phyloP scores from a whole-genome alignment of 2,329 filamentous ascomycete genomes.

The Erysiphe pulchra region DNA sequence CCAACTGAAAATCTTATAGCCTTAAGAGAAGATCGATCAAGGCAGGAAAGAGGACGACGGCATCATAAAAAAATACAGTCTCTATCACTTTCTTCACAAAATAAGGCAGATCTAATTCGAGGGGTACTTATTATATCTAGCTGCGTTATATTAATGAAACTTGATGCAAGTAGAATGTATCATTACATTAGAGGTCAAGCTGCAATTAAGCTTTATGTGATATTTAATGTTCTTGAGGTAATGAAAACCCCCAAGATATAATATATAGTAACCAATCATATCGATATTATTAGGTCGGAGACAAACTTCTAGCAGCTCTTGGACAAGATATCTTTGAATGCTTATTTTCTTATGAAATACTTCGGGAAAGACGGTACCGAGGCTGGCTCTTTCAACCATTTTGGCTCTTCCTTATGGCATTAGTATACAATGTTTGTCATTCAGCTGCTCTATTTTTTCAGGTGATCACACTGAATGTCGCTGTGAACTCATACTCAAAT shows the following conservation, averaged over 20 bases:
- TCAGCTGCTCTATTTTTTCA: constrained; percentile 83
- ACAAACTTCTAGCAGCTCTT: constrained; percentile 69
- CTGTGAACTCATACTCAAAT: constrained; percentile 96
- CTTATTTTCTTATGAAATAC: constrained; percentile 74
- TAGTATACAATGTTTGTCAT: constrained; percentile 73
- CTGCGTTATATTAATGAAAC: constrained; percentile 60
- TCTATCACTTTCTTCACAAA: constrained; percentile 59
- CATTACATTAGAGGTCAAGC: constrained; percentile 91
- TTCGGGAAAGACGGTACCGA: constrained; percentile 65
- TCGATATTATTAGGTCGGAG: constrained; percentile 55
- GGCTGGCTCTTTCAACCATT: constrained; percentile 77
- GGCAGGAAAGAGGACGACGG: constrained; percentile 13
- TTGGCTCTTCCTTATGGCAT: constrained; percentile 69
- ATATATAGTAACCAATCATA: no score
- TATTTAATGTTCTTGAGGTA: constrained; percentile 87
- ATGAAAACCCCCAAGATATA: constrained; percentile 1
- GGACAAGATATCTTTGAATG: constrained; percentile 94
- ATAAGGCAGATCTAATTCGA: constrained; percentile 89
- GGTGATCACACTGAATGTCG: constrained; percentile 91
- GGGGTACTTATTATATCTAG: constrained; percentile 71
- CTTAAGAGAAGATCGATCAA: constrained; percentile 8
- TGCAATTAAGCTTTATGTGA: constrained; percentile 94
- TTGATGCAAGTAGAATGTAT: constrained; percentile 95
- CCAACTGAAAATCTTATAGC: constrained; percentile 1
- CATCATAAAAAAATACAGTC: constrained; percentile 65